A percentile compares a stretch with the other conserved stretches of the same genome.
phyloP scores from a whole-genome alignment of 1,284 basidiomycete species.

The Heterobasidion irregulare region DNA sequence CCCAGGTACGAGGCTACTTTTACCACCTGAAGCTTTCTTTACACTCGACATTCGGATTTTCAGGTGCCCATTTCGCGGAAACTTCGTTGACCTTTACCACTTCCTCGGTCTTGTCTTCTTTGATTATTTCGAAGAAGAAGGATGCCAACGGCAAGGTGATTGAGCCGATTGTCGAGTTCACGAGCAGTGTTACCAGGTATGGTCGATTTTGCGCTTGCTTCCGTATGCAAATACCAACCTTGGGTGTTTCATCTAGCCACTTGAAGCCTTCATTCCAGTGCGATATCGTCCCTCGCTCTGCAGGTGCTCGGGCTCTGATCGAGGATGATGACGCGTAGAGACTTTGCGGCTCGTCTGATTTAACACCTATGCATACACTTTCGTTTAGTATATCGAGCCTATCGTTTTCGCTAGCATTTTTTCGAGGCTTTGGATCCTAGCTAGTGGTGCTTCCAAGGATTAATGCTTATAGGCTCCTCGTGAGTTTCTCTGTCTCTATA shows the following conservation, averaged over 20 bases:
- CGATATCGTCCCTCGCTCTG: background rate
- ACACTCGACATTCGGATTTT: background rate
- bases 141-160: constrained; percentile 10
- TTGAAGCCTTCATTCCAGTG: background rate
- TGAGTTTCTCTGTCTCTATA: too few relatives aligned
- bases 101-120: constrained; percentile 7
- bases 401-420: too few relatives aligned
- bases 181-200: background rate
- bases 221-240: background rate
- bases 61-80: constrained; percentile 12
- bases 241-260: background rate
- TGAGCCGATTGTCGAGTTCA: constrained; percentile 6
- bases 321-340: too few relatives aligned
- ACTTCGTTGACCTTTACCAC: constrained; percentile 6
- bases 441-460: too few relatives aligned
- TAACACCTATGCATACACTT: too few relatives aligned
- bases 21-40: background rate
- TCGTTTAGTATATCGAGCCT: too few relatives aligned
- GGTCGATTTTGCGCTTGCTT: background rate
- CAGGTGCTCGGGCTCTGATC: too few relatives aligned
- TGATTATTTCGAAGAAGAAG: constrained; percentile 8
- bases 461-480: too few relatives aligned
- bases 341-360: too few relatives aligned
- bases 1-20: background rate
- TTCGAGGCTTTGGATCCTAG: too few relatives aligned